phyloP scores from a whole-genome alignment of 306 rosid genomes.

The Begonia peltatifolia region DNA sequence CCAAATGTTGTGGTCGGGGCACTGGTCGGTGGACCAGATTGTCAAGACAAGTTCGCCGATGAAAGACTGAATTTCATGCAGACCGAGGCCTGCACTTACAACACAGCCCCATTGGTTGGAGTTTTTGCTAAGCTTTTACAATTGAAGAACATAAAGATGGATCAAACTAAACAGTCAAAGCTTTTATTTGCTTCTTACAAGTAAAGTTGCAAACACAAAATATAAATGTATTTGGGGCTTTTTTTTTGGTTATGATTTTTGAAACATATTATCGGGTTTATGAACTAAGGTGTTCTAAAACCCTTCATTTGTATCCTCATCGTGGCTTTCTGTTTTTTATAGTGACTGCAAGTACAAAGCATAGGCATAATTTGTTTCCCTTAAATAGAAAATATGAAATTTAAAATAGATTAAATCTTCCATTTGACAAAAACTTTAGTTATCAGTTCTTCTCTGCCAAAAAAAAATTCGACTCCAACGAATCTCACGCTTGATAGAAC shows the following conservation, averaged over 20 bases:
- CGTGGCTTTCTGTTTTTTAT: background rate
- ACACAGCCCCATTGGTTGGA: slow-evolving; percentile 56
- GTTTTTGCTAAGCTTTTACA: slow-evolving; percentile 48
- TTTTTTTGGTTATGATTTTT: background rate
- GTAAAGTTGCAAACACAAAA: background rate
- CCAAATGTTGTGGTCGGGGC: slow-evolving; percentile 57
- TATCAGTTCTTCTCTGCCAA: no score
- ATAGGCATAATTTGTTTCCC: background rate
- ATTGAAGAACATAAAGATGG: background rate
- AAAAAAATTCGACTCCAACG: no score
- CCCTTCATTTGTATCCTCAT: background rate
- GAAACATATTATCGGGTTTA: background rate
- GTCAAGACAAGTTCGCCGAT: slow-evolving; percentile 36
- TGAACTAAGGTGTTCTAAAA: background rate
- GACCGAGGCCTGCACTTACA: slow-evolving; percentile 81
- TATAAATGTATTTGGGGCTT: background rate
- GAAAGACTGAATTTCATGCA: slow-evolving; percentile 49
- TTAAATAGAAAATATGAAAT: no score
- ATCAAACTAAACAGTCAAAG: background rate
- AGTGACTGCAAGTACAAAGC: background rate
- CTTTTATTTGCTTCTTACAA: background rate
- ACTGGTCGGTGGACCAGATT: slow-evolving; percentile 72
- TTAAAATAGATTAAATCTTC: no score
- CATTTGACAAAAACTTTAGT: no score
- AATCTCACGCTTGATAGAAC: no score